Evolutionary conservation across 2,329 filamentous ascomycete species (phyloP).

Genomic region (Verticillium isaacii): DNA sequence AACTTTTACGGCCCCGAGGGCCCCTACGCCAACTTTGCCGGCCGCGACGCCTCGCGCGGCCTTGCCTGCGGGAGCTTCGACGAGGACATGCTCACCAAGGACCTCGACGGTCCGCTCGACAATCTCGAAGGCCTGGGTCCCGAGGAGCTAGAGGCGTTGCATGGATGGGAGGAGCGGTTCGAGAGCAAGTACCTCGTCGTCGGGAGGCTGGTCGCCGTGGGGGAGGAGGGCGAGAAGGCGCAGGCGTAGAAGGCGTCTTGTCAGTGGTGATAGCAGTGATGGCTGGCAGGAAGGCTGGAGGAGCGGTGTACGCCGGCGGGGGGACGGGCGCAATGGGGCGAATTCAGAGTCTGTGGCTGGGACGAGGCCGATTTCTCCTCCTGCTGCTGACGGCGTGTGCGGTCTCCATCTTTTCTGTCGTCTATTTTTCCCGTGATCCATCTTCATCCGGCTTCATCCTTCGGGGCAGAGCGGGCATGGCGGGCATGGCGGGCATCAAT

Average conservation of each 20-base stretch:
- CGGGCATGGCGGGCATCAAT: neutral
- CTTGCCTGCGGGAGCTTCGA: constrained; percentile 91
- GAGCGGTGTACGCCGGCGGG: no score
- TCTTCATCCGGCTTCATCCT: neutral
- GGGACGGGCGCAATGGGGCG: no score
- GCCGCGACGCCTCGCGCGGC: constrained; percentile 82
- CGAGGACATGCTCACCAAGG: constrained; percentile 88
- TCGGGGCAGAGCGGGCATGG: neutral
- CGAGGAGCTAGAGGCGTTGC: constrained; percentile 78
- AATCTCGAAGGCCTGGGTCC: constrained; percentile 63
- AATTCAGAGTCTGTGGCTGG: no score
- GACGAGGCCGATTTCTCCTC: no score
- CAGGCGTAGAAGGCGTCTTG: neutral
- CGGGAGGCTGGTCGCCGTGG: constrained; percentile 67
- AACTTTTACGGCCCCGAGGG: constrained; percentile 97
- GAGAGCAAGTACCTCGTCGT: constrained; percentile 93
- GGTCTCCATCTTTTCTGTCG: neutral
- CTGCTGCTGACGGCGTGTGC: no score
- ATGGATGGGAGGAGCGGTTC: constrained; percentile 92
- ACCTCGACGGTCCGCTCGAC: constrained; percentile 80
- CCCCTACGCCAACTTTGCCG: constrained; percentile 94
- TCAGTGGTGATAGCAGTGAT: neutral
- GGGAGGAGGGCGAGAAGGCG: constrained; percentile 25
- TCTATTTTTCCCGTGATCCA: neutral
- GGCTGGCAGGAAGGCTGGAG: neutral